phyloP scores from a whole-genome alignment of 495 filamentous ascomycete species.

The Aspergillus baeticus region DNA sequence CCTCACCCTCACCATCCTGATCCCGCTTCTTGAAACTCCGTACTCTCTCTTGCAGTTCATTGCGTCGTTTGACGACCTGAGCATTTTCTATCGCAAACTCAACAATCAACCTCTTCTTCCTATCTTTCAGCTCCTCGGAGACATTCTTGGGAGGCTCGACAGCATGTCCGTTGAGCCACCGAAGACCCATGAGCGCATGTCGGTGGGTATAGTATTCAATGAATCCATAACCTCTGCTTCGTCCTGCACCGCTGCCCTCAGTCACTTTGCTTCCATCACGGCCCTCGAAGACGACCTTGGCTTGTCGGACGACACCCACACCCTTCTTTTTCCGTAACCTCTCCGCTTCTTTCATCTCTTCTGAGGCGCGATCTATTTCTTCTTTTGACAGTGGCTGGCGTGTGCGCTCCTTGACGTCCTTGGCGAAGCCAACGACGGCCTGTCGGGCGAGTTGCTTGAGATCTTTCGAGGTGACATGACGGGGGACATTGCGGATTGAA shows the following conservation, averaged over 20 bases:
- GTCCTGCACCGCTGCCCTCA: constrained; percentile 70
- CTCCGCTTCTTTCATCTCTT: constrained; percentile 78
- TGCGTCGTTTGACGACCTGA: constrained; percentile 79
- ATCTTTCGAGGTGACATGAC: constrained; percentile 78
- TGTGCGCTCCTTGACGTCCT: constrained; percentile 72
- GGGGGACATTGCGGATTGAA: constrained; percentile 90
- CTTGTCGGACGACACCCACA: constrained; percentile 92
- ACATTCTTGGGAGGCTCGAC: constrained; percentile 39
- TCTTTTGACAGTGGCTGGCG: constrained; percentile 82
- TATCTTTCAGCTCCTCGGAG: constrained; percentile 49
- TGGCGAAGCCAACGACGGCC: constrained; percentile 90
- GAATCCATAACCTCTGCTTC: constrained; percentile 93
- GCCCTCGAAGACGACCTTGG: constrained; percentile 91
- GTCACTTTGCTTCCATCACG: constrained; percentile 75
- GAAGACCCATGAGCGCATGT: constrained; percentile 90
- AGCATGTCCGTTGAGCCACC: constrained; percentile 87
- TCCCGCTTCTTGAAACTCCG: constrained; percentile 26
- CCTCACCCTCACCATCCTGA: constrained; percentile 15
- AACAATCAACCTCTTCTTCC: constrained; percentile 79
- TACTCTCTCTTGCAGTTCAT: constrained; percentile 66
- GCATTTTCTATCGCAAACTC: constrained; percentile 99
- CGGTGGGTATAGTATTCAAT: constrained; percentile 95
- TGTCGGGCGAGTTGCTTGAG: constrained; percentile 87
- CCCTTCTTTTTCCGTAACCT: constrained; percentile 71
- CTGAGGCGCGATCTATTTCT: constrained; percentile 73